Base-by-base conservation (phyloP, 495 filamentous ascomycete species). In the Penicillium coffeae region DNA sequence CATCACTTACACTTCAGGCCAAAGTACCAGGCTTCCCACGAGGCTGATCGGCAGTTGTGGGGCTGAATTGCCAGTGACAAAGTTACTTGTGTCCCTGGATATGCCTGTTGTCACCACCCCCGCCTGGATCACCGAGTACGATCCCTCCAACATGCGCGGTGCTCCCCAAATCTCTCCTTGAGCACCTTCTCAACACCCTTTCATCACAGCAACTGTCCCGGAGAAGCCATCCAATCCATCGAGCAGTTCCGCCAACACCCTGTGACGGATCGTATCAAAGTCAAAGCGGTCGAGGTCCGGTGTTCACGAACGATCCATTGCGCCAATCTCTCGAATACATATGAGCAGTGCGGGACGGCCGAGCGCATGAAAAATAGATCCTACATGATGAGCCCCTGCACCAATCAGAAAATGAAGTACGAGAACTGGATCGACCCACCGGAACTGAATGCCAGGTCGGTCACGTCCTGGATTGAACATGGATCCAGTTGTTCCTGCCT, bases 381-480 rank as follows among this genome's bases (percentile, higher is more conserved):
- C 1, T 69, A 52, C 8, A 51, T 45, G 13, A 64, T 69, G 12
- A 69, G 52, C 58, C n/a, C 63, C 64, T 71, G 47, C 1, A 37
- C 3, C 10, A 35, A 21, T 46, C 14, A 37, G 30, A 9, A 20
- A 21, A 40, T 38, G 18, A 4, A 21, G 3, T 7, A 13, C 21
- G 2, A 40, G 21, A 20, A 20, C 2, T 5, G n/a, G 12, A 37
- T 12, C 38, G 13, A 52, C 57, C 33, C 22, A 68, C 68, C 60
- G 19, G 59, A 58, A 52, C 63, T 71, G n/a, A 18, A 56, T 66
- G 4, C 68, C 47, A 71, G 51, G 48, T 71, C 55, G 6, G 71
- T 48, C 0, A 70, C 45, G 20, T 64, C 62, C 36, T 63, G 50
- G 16, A 71, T 37, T 7, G 13, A 39, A 32, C 50, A 65, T 8